Percentiles rank a stretch among this genome's conserved stretches.
These are phyloP conservation scores for Styphnolobium japonicum DNA, from an alignment of 306 rosid genomes.

Conservation along the genomic window DNA sequence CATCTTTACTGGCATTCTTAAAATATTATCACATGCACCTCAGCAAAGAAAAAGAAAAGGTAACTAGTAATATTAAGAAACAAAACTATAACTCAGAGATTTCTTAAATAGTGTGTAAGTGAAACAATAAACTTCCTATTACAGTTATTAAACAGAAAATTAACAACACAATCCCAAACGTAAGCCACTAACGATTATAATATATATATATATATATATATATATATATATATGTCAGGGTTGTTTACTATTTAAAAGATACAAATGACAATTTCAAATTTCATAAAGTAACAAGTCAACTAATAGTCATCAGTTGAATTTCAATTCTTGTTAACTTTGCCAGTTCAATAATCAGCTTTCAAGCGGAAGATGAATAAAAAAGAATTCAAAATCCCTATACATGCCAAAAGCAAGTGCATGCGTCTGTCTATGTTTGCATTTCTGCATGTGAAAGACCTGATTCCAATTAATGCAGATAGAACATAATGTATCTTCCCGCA, in stretches of 20 bases:
- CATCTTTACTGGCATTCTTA: neutral
- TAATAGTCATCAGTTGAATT: neutral
- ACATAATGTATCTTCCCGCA: neutral
- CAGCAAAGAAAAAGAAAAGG: neutral
- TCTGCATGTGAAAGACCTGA: neutral
- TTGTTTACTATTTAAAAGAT: neutral
- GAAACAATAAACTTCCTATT: slow-evolving; percentile 15
- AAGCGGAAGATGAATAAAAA: slow-evolving; percentile 10
- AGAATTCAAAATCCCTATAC: neutral
- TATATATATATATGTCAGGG: too few species aligned
- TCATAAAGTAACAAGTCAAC: neutral
- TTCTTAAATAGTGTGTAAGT: neutral
- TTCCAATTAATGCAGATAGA: neutral
- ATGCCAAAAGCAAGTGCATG: neutral
- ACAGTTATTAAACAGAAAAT: slow-evolving; percentile 12
- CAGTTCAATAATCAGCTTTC: neutral
- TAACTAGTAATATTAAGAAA: neutral
- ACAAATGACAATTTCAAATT: neutral
- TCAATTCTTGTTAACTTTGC: neutral
- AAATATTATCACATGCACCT: slow-evolving; percentile 7
- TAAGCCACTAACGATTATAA: neutral
- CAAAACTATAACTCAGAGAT: neutral
- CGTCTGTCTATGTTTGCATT: neutral
- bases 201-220: too few species aligned
- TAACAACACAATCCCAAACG: neutral